A percentile compares a stretch with the other conserved stretches of the same genome.
These are phyloP conservation scores for Hypomontagnella submonticulosa DNA, from an alignment of 495 filamentous ascomycete species.

Conservation along the genomic window DNA sequence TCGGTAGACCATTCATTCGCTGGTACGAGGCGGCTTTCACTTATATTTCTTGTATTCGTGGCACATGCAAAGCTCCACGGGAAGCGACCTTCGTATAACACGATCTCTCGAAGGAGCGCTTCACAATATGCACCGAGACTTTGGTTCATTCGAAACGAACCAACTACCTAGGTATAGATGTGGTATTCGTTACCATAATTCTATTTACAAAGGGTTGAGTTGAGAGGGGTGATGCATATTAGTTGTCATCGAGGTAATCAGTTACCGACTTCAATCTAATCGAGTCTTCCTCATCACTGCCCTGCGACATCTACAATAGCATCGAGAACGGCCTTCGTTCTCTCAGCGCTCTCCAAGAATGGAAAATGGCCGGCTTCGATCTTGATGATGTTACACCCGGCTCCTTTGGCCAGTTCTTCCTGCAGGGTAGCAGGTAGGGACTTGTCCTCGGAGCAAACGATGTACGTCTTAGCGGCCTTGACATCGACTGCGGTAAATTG, in stretches of 20 bases:
- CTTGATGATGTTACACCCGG: conserved; percentile 25
- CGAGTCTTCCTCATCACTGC: conserved; percentile 9
- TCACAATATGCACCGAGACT: no score
- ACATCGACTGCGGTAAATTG: conserved; percentile 37
- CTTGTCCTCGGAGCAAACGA: conserved; percentile 36
- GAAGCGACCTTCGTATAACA: no score
- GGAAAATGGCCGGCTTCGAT: conserved; percentile 31
- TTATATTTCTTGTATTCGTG: no score
- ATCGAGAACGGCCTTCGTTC: conserved; percentile 28
- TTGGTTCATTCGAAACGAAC: no score
- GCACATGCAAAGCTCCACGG: no score
- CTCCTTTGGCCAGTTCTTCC: conserved; percentile 17
- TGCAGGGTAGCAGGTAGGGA: conserved; percentile 30
- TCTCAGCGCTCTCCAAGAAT: conserved; percentile 33
- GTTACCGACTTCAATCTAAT: not conserved
- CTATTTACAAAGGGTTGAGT: conserved; percentile 23
- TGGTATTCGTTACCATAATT: not conserved
- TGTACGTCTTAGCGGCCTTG: conserved; percentile 41
- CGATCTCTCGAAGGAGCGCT: no score
- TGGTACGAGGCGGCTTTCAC: no score
- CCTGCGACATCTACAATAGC: conserved; percentile 31
- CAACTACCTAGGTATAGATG: no score
- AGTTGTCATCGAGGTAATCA: not conserved
- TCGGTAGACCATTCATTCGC: no score
- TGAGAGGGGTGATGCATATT: conserved; percentile 13